Evolutionary conservation across 148 eudicot genomes (phyloP), one percentile per base, ranked within the genome.

Genomic region (Rhododendron vialii): DNA sequence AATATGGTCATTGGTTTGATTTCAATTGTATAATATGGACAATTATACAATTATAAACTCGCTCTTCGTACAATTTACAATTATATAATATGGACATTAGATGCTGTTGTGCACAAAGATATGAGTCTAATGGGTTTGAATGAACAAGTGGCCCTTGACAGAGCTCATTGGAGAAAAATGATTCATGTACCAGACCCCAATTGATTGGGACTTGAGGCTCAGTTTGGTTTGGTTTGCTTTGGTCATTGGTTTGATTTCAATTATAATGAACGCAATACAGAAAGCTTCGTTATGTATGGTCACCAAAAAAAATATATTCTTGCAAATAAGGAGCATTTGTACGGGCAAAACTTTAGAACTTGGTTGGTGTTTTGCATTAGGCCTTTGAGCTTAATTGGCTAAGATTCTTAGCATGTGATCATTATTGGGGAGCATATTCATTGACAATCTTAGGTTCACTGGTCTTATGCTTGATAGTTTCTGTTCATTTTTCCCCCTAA

Each of bases 401-500:
- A 35, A 74, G 51, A 84, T 50, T 75, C 36, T 35, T 22, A 22
- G 33, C 36, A 28, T 75, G 48, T 43, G 57, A 45, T 83, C 38
- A 47, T 1, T 28, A 26, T 41, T 10, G 17, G 28, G 24, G 45
- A 43, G 14, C n/a, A 20, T 26, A 69, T 20, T 53, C 11, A 43
- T 9, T 75, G 18, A 26, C 20, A 28, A 50, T 78, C 36, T 74
- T 80, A 7, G 55, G 51, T 65, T 65, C 55, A 30, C 20, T 65
- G 12, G 67, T 24, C 48, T 85, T 75, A 35, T 51, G 9, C 30
- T 86, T 73, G 14, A 63, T 71, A 87, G 24, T 84, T 69, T 33
- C 48, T 69, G 50, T 73, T 30, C 28, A 28, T 80, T 55, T 79
- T 33, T 43, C 84, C 41, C 71, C 86, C 81, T 88, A 73, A 15